Base-by-base conservation (phyloP, 495 filamentous ascomycete genomes). In the Penicillium parvum region DNA sequence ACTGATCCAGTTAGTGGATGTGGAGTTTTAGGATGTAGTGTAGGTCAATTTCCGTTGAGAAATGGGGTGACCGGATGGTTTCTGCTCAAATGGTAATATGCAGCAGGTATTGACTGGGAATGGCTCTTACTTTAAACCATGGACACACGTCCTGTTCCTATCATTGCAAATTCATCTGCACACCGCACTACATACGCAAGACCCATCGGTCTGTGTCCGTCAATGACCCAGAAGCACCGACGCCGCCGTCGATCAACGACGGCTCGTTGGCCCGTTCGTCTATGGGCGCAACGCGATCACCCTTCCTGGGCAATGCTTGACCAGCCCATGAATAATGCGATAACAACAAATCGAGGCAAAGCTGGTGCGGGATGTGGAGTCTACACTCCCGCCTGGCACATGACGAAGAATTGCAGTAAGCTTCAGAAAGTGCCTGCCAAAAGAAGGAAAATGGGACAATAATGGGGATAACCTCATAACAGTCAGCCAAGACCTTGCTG, bases 1-100 rank as follows among this genome's bases (percentile, higher is more conserved):
- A n/a, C n/a, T 46, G 43, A 45, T 34, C 43, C n/a, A n/a, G n/a
- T 39, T 18, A 39, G 35, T 36, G 11, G 43, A 28, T 39, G 10
- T 40, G 43, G n/a, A n/a, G n/a, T n/a, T n/a, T n/a, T n/a, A n/a
- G n/a, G n/a, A n/a, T n/a, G n/a, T n/a, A n/a, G n/a, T n/a, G n/a
- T n/a, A n/a, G n/a, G n/a, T n/a, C n/a, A n/a, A n/a, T n/a, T n/a
- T n/a, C n/a, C n/a, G n/a, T n/a, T n/a, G n/a, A n/a, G n/a, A n/a
- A n/a, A n/a, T n/a, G n/a, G n/a, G n/a, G n/a, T n/a, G n/a, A n/a
- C n/a, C n/a, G n/a, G n/a, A n/a, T n/a, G n/a, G n/a, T n/a, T n/a
- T n/a, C n/a, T n/a, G n/a, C n/a, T n/a, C n/a, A n/a, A n/a, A n/a
- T n/a, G 23, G 23, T 27, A 27, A 27, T 27, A 27, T 27, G n/a